Evolutionary conservation across 306 rosid species (phyloP).

Genomic region (Malus domestica): DNA sequence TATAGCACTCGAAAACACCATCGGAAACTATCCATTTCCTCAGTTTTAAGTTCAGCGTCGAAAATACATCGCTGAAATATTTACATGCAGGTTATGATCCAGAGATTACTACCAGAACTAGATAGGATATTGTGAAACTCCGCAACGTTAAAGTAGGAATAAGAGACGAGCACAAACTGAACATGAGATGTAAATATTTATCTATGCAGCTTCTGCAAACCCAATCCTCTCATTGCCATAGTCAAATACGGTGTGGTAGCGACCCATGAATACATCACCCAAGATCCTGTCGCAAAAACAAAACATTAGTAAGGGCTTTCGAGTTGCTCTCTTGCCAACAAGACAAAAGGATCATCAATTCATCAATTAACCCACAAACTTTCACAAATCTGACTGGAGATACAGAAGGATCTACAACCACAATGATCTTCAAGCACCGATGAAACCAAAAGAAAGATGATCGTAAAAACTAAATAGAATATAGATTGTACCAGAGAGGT

Average conservation of each 20-base stretch:
- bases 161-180: not conserved
- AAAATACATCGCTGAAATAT: conserved; percentile 3
- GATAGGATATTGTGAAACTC: not conserved
- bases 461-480: not conserved
- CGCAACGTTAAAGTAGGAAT: not conserved
- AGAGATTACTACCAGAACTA: not conserved
- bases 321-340: not conserved
- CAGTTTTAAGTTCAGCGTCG: not conserved
- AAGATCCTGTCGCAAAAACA: conserved; percentile 40
- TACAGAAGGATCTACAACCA: not conserved
- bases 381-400: not conserved
- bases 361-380: not conserved
- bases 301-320: not conserved
- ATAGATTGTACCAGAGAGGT: conserved; percentile 49
- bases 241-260: conserved; percentile 61
- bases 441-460: not conserved
- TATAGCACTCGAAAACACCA: not conserved
- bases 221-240: conserved; percentile 53
- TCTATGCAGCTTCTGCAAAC: conserved; percentile 63
- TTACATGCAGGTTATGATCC: conserved; percentile 8
- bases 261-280: conserved; percentile 76
- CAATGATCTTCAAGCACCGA: not conserved
- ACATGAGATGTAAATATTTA: not conserved
- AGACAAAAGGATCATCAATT: not conserved
- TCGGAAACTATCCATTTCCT: not conserved